These are phyloP conservation scores for Naganishia vishniacii DNA, from an alignment of 768 basidiomycete species.

Conservation along the genomic window DNA sequence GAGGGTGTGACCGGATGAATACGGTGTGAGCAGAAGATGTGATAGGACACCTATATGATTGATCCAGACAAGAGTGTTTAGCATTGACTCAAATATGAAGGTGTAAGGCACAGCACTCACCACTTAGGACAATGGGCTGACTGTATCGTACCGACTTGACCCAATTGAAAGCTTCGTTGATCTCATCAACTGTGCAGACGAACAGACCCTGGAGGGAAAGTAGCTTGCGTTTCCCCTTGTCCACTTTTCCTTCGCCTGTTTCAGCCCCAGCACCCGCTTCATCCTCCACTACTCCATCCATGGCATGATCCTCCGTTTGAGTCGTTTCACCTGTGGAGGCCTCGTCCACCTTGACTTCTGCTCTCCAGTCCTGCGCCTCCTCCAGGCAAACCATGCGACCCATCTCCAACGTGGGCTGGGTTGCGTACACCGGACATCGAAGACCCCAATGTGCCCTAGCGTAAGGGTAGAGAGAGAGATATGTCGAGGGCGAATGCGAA, in stretches of 20 bases:
- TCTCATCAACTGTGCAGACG: slow-evolving; percentile 71
- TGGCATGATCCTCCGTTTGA: not conserved
- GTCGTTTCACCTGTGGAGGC: not conserved
- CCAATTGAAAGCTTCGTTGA: slow-evolving; percentile 86
- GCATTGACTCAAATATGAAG: not conserved
- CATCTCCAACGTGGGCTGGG: slow-evolving; percentile 92
- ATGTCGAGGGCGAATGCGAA: slow-evolving; percentile 84
- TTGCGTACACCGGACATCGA: slow-evolving; percentile 84
- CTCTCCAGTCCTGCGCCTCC: slow-evolving; percentile 68
- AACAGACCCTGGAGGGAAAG: slow-evolving; percentile 52
- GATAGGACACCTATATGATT: slow-evolving; percentile 34
- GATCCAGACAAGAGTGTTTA: not conserved
- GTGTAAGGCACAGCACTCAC: slow-evolving; percentile 50
- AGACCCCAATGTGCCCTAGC: slow-evolving; percentile 82
- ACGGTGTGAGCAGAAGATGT: slow-evolving; percentile 63
- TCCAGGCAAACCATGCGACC: slow-evolving; percentile 84
- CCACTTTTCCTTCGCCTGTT: slow-evolving; percentile 27
- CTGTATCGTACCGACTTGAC: slow-evolving; percentile 90
- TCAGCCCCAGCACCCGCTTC: slow-evolving; percentile 35
- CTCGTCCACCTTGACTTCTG: slow-evolving; percentile 41
- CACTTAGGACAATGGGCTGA: slow-evolving; percentile 89
- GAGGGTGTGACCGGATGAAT: slow-evolving; percentile 87
- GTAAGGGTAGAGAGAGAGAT: slow-evolving; percentile 87
- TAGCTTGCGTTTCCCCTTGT: slow-evolving; percentile 13
- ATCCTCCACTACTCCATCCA: slow-evolving; percentile 15